Conservation (phyloP, 306 rosid species). For the Luffa acutangula region DNA sequence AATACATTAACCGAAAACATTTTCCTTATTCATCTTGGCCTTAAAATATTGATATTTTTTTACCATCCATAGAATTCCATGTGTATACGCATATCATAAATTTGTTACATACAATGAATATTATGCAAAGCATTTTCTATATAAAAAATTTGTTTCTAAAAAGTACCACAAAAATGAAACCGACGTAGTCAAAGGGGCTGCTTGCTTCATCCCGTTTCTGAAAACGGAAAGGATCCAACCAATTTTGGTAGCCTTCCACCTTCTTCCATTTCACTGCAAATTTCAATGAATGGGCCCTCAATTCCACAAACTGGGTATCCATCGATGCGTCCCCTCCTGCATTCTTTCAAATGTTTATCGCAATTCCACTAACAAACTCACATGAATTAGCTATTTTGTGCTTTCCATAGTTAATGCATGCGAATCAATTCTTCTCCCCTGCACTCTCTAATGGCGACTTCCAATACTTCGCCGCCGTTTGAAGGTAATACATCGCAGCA, state of each 20-base stretch:
- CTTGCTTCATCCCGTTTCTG: not conserved
- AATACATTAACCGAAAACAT: too few relatives aligned
- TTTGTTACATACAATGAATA: not conserved
- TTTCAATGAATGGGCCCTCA: not conserved
- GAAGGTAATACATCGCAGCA: constrained; percentile 60
- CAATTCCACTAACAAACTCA: too few relatives aligned
- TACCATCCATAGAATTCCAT: too few relatives aligned
- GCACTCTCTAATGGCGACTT: constrained; percentile 68
- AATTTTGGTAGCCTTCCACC: not conserved
- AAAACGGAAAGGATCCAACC: not conserved
- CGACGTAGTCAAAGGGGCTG: not conserved
- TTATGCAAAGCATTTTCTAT: not conserved
- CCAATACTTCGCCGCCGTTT: constrained; percentile 25
- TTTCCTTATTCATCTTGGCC: too few relatives aligned
- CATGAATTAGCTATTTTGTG: too few relatives aligned
- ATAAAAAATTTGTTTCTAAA: not conserved
- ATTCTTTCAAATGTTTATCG: too few relatives aligned
- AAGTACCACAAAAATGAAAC: not conserved
- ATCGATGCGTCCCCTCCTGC: too few relatives aligned
- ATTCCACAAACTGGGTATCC: not conserved
- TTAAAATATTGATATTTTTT: too few relatives aligned
- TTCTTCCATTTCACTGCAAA: too few relatives aligned
- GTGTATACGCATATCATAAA: too few relatives aligned
- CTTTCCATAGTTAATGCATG: constrained; percentile 23
- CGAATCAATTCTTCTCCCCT: constrained; percentile 45